A percentile compares a stretch with the other conserved stretches of the same genome.
These are phyloP conservation scores for Harrya chromipes DNA, from an alignment of 768 basidiomycete genomes.

Conservation along the genomic window DNA sequence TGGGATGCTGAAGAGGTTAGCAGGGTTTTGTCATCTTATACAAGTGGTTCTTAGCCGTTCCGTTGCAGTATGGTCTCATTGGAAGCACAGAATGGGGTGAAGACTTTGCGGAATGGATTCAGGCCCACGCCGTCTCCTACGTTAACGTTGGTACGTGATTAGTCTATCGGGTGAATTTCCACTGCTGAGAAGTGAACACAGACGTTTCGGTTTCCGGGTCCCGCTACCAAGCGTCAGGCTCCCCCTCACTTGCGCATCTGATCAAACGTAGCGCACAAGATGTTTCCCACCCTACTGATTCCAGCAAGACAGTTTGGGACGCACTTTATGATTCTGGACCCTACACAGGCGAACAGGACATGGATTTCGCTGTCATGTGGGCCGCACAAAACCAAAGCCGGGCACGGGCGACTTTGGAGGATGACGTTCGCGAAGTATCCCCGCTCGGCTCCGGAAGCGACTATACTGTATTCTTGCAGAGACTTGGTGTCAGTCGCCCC, in stretches of 20 bases:
- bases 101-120: constrained; percentile 82
- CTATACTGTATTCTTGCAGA: constrained; percentile 87
- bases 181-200: constrained; percentile 16
- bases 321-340: constrained; percentile 54
- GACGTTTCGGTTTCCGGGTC: constrained; percentile 56
- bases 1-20: constrained; percentile 75
- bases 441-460: constrained; percentile 84
- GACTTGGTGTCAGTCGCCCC: constrained; percentile 50
- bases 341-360: constrained; percentile 41
- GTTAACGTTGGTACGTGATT: constrained; percentile 63
- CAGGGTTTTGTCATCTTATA: neutral
- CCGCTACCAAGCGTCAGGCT: constrained; percentile 47
- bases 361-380: constrained; percentile 42
- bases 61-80: constrained; percentile 57
- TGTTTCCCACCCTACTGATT: constrained; percentile 54
- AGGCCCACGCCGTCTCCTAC: constrained; percentile 78
- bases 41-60: neutral
- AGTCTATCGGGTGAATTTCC: neutral
- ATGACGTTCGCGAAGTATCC: constrained; percentile 40
- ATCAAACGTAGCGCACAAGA: constrained; percentile 50
- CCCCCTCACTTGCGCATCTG: constrained; percentile 65
- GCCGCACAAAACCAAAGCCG: constrained; percentile 31
- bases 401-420: constrained; percentile 15
- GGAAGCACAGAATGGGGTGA: constrained; percentile 94
- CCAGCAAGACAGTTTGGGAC: constrained; percentile 54